Evolutionary conservation across 805 yeast genomes (phyloP).

Genomic region (Lipomyces starkeyi): DNA sequence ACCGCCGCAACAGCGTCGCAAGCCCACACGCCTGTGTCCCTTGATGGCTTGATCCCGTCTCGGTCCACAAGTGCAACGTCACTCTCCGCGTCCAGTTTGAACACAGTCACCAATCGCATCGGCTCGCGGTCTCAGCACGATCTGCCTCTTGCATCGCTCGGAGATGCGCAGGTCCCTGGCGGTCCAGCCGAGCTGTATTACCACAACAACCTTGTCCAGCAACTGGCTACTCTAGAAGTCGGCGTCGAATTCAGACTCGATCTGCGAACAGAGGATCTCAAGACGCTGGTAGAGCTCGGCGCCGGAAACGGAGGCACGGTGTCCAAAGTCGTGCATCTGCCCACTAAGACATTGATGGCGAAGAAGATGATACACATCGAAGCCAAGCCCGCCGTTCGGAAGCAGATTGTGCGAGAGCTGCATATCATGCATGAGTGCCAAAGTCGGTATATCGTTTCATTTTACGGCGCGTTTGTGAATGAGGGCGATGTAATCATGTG

Average conservation of each 20-base stretch:
- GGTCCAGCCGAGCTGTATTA: conserved; percentile 41
- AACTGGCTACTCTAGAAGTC: conserved; percentile 56
- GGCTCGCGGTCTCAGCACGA: conserved; percentile 9
- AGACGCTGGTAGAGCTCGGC: conserved; percentile 79
- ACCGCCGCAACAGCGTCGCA: conserved; percentile 30
- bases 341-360: conserved; percentile 88
- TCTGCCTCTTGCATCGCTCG: conserved; percentile 36
- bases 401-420: conserved; percentile 86
- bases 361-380: conserved; percentile 87
- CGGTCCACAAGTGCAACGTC: conserved; percentile 4
- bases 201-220: conserved; percentile 47
- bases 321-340: conserved; percentile 83
- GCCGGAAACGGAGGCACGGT: conserved; percentile 96
- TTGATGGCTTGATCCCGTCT: conserved; percentile 7
- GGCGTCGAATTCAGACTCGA: conserved; percentile 61
- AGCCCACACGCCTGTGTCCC: conserved; percentile 28
- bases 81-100: conserved; percentile 2
- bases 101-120: conserved; percentile 30
- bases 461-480: conserved; percentile 85
- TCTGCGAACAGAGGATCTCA: conserved; percentile 68
- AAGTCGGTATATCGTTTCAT: conserved; percentile 80
- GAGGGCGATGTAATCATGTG: conserved; percentile 82
- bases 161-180: conserved; percentile 38
- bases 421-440: conserved; percentile 89
- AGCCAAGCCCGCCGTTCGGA: conserved; percentile 73